These are phyloP conservation scores for Casuarina equisetifolia DNA, from an alignment of 306 rosid species.

Conservation along the genomic window DNA sequence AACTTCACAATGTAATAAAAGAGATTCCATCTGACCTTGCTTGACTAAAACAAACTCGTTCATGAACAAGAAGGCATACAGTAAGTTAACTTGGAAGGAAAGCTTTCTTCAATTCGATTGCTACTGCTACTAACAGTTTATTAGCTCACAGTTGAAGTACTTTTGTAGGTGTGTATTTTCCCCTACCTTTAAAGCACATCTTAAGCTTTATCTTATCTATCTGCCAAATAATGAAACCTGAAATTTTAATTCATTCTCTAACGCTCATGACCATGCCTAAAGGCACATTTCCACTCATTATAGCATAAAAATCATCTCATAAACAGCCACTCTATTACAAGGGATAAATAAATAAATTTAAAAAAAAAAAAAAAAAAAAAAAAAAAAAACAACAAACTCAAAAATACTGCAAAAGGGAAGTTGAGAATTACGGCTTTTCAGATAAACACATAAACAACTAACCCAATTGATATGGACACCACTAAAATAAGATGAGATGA, in stretches of 20 bases:
- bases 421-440: not conserved
- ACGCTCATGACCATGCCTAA: not conserved
- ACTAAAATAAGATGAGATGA: not conserved
- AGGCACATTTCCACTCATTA: not conserved
- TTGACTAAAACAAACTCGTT: not conserved
- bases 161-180: not conserved
- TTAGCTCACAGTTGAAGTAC: not conserved
- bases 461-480: slow-evolving; percentile 4
- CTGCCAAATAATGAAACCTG: not conserved
- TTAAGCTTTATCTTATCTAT: not conserved
- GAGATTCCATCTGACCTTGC: too few species aligned
- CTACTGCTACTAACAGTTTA: not conserved
- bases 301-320: not conserved
- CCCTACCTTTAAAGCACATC: not conserved
- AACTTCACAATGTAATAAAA: not conserved
- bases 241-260: not conserved
- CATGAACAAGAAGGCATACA: too few species aligned
- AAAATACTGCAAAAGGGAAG: not conserved
- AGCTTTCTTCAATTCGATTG: not conserved
- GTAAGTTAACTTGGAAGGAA: too few species aligned
- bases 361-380: too few species aligned
- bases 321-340: not conserved
- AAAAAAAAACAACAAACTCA: not conserved
- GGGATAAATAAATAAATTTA: not conserved
- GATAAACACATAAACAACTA: slow-evolving; percentile 8